Evolutionary conservation across 352 stramenopile genomes (phyloP).

Genomic region (Pythium sukuiense): DNA sequence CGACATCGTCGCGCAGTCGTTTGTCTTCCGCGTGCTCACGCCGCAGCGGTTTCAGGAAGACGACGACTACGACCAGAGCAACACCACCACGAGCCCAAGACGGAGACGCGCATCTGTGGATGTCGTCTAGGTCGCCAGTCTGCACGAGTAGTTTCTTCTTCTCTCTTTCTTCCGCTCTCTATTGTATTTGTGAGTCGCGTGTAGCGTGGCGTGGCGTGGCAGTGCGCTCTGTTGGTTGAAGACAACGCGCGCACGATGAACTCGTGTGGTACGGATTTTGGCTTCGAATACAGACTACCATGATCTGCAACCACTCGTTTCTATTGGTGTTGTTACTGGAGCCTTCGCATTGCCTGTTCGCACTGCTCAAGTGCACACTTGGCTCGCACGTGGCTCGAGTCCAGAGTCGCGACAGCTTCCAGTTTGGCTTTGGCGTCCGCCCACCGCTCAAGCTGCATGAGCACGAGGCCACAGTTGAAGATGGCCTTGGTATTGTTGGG

Average conservation of each 20-base stretch:
- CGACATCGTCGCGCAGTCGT: slow-evolving; percentile 88
- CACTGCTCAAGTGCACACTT: slow-evolving; percentile 19
- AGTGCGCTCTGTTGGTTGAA: slow-evolving; percentile 11
- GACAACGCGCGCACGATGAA: slow-evolving; percentile 7
- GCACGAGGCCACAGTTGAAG: slow-evolving; percentile 57
- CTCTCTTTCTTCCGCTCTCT: background rate
- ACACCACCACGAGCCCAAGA: slow-evolving; percentile 1
- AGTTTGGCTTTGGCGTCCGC: slow-evolving; percentile 38
- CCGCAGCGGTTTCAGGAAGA: slow-evolving; percentile 66
- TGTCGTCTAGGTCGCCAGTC: slow-evolving; percentile 11
- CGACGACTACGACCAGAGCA: slow-evolving; percentile 6
- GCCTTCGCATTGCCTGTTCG: background rate
- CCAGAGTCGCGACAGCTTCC: slow-evolving; percentile 17
- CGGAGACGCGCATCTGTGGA: slow-evolving; percentile 24
- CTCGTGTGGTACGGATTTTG: slow-evolving; percentile 4
- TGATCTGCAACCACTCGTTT: background rate
- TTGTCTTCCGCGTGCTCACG: slow-evolving; percentile 83
- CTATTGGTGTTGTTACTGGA: background rate
- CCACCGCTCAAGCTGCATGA: slow-evolving; percentile 38
- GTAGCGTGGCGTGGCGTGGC: slow-evolving; percentile 7
- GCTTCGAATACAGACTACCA: slow-evolving; percentile 3
- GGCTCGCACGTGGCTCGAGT: slow-evolving; percentile 21
- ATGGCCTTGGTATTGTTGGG: slow-evolving; percentile 54
- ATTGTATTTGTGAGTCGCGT: slow-evolving; percentile 8
- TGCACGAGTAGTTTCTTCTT: background rate